Base-by-base conservation (phyloP, 768 basidiomycete species). In the Mycena rosella region DNA sequence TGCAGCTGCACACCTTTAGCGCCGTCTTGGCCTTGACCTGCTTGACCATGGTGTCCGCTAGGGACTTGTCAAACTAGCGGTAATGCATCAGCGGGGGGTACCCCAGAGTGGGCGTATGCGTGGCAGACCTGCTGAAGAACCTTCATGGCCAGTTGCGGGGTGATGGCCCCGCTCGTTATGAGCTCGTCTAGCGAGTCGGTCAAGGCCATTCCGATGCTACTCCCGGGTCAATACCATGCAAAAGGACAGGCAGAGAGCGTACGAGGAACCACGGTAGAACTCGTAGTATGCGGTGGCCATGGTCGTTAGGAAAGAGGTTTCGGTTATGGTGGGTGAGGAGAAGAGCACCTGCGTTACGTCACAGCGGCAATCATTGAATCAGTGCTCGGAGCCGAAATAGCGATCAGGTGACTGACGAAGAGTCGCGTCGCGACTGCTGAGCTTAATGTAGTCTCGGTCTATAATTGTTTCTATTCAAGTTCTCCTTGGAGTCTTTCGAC, bases 121-220 rank as follows among this genome's bases (percentile, higher is more conserved):
- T 22, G 7, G 49, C 24, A 52, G 73, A 98, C 97, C 94, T 98
- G 97, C 76, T 93, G 92, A 65, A 99, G 81, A n/a, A 98, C 95
- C 80, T 97, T 95, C 92, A 98, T 95, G n/a, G 97, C 98, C 72
- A 99, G 80, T 82, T 99, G 97, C 15, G 97, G 97, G 22, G 96
- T 97, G 74, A 99, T 99, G 55, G 94, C 90, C 2, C 97, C 97
- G 75, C 92, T 93, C 51, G 96, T 97, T 74, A 99, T 98, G 72
- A 99, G 88, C 82, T 99, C 97, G 82, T 99, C 98, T 74, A 99
- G 89, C 71, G 97, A 96, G 84, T 99, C 98, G 17, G 96, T 97
- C 57, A 99, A 86, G 58, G 97, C 96, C 88, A 96, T 95, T 57
- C 98, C 98, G 79, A 99, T 95, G 71, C 98, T 99, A 77, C n/a